Conservation (phyloP, 2,329 filamentous ascomycete species). For the Madurella mycetomatis region DNA sequence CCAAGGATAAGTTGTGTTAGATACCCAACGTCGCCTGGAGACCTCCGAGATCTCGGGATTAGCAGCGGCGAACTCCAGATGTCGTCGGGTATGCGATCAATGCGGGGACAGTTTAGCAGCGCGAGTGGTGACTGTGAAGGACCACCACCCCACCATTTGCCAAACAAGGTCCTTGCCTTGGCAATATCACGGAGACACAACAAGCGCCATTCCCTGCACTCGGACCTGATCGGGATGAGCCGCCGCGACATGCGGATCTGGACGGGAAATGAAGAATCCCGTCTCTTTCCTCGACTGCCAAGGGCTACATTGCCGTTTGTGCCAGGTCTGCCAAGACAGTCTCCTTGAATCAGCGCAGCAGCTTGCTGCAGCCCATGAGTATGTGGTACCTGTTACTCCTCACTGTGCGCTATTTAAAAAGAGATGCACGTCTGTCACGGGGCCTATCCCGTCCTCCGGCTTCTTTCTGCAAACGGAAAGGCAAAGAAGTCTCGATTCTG, state of each 20-base stretch:
- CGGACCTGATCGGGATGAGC: neutral
- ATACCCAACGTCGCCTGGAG: neutral
- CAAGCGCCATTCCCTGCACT: slow-evolving; percentile 1
- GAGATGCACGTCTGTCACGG: neutral
- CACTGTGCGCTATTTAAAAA: neutral
- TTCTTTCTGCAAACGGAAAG: neutral
- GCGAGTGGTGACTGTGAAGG: neutral
- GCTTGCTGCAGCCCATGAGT: neutral
- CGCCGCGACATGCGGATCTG: slow-evolving; percentile 7
- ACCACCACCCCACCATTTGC: neutral
- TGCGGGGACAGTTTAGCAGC: neutral
- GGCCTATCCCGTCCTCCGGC: neutral
- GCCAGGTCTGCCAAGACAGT: slow-evolving; percentile 9
- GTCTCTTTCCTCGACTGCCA: slow-evolving; percentile 11
- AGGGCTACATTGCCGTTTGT: slow-evolving; percentile 10
- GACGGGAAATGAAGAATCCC: slow-evolving; percentile 5
- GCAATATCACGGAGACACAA: slow-evolving; percentile 1
- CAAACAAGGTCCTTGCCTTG: neutral
- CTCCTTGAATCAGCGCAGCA: neutral
- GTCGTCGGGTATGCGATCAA: neutral
- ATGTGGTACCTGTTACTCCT: neutral
- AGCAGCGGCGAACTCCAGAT: neutral
- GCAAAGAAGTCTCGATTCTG: neutral
- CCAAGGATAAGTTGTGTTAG: slow-evolving; percentile 26
- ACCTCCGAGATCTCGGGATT: slow-evolving; percentile 15